Base-by-base conservation (phyloP, 192 early-diverging fungal species). In the Coemansia sp. region DNA sequence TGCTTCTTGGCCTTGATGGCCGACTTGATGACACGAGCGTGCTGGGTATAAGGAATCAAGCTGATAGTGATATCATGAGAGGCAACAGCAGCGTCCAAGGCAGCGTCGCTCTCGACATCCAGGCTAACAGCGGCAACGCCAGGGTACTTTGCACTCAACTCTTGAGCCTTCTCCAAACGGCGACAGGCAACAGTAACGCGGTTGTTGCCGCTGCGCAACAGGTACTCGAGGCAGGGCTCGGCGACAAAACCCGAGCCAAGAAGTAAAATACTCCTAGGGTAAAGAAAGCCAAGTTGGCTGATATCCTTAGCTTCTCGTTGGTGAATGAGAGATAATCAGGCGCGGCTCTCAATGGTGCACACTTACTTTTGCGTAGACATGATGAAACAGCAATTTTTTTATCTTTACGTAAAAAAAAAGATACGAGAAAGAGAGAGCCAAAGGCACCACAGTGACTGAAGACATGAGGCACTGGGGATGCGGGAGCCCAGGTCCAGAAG, bases 171-270 rank as follows among this genome's bases (percentile, higher is more conserved):
- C 58, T 88, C 86, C 24, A 94, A 50, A 40, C 87, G 80, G 55
- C 96, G 85, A 71, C 89, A 90, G 55, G 94, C 96, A 70, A 99
- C 89, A 34, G 95, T 98, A 23, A 99, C 65, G 64, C 88, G 78
- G 86, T 95, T 95, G 63, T 96, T 91, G 9, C 90, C 86, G 70
- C 89, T 86, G 62, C 94, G 92, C 62, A 94, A 84, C 28, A 99
- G 88, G 83, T 95, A 97, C 67, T 94, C 89, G 58, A 92, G 89
- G 71, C 92, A 91, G 36, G 97, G 97, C 67, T 90, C 93, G 67
- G 97, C 96, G 48, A 99, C 97, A 77, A 93, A 99, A 60, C 97
- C 97, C 36, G 93, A 91, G 51, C 97, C 97, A 61, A 99, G 90
- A 26, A 99, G 89, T 65, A 99, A 88, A 76, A 99, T 94, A 60